Conservation (phyloP, 225 moss, liverwort and hornwort species). For the Thuidium tamariscinum region DNA sequence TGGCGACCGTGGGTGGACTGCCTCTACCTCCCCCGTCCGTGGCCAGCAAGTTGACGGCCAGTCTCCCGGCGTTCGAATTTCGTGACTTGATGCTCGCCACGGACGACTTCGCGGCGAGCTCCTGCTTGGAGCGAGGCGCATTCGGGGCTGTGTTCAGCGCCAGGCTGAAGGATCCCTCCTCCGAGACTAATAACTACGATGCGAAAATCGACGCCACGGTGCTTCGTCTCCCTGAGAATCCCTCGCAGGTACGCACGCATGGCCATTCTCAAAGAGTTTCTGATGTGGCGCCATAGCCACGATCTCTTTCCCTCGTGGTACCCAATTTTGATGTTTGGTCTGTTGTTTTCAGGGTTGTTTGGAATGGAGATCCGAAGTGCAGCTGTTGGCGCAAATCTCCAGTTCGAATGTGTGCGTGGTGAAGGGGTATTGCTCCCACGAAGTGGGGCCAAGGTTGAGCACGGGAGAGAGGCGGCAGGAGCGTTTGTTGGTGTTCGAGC, state of each 20-base stretch:
- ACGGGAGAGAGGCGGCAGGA: constrained; percentile 6
- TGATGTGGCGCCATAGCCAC: not conserved
- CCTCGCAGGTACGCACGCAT: constrained; percentile 2
- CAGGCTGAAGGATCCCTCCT: constrained; percentile 5
- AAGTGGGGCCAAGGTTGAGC: not conserved
- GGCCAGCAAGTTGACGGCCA: constrained; percentile 20
- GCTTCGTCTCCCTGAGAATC: constrained; percentile 16
- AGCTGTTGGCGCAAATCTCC: constrained; percentile 25
- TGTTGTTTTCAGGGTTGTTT: constrained; percentile 5
- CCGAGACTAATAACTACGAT: not conserved
- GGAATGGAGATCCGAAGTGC: constrained; percentile 38
- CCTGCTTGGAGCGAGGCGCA: not conserved
- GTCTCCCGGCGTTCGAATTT: constrained; percentile 21
- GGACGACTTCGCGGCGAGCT: constrained; percentile 10
- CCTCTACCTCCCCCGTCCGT: constrained; percentile 36
- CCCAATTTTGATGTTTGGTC: not conserved
- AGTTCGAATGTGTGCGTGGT: constrained; percentile 11
- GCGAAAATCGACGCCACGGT: not conserved
- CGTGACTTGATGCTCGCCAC: constrained; percentile 23
- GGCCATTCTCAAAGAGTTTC: not conserved
- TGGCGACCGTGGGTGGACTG: constrained; percentile 10
- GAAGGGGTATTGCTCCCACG: constrained; percentile 36
- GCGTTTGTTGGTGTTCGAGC: constrained; percentile 40
- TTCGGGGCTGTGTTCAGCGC: constrained; percentile 20
- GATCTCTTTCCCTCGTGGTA: not conserved